These are phyloP conservation scores for Sporodiniella umbellata DNA, from an alignment of 371 early-diverging fungal species.

Conservation along the genomic window DNA sequence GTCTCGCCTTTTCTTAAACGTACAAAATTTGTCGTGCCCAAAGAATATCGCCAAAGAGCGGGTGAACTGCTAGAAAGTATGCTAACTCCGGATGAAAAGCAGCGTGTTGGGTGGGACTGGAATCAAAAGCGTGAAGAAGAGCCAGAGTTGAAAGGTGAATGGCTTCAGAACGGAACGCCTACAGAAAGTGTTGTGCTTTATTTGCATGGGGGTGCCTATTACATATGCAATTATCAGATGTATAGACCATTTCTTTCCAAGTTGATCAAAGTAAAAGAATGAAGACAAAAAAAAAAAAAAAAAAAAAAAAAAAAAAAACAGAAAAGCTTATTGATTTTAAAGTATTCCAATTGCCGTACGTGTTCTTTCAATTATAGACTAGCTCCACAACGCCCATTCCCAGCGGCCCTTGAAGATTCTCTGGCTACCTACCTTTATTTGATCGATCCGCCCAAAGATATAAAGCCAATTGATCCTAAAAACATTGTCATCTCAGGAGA, in stretches of 20 bases:
- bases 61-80: conserved; percentile 17
- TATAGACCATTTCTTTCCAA: conserved; percentile 44
- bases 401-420: conserved; percentile 78
- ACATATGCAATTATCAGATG: conserved; percentile 43
- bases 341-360: conserved; percentile 28
- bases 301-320: not conserved
- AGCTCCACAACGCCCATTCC: conserved; percentile 83
- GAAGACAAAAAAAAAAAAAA: too few species aligned
- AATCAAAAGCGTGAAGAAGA: conserved; percentile 16
- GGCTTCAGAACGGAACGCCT: conserved; percentile 22
- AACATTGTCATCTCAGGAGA: conserved; percentile 81
- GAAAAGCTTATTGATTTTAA: not conserved
- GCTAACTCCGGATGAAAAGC: conserved; percentile 22
- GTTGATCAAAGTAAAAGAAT: conserved; percentile 34
- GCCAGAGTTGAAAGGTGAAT: conserved; percentile 33
- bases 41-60: conserved; percentile 25
- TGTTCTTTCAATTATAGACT: conserved; percentile 72
- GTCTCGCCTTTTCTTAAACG: conserved; percentile 22
- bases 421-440: conserved; percentile 71
- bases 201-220: conserved; percentile 74
- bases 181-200: conserved; percentile 44
- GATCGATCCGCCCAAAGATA: conserved; percentile 48
- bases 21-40: conserved; percentile 21
- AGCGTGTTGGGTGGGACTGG: conserved; percentile 43
- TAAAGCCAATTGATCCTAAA: conserved; percentile 46